Percentiles rank a stretch among this genome's conserved stretches.
Evolutionary conservation across 2,329 filamentous ascomycete species (phyloP).

Genomic region (Colletotrichum tofieldiae): DNA sequence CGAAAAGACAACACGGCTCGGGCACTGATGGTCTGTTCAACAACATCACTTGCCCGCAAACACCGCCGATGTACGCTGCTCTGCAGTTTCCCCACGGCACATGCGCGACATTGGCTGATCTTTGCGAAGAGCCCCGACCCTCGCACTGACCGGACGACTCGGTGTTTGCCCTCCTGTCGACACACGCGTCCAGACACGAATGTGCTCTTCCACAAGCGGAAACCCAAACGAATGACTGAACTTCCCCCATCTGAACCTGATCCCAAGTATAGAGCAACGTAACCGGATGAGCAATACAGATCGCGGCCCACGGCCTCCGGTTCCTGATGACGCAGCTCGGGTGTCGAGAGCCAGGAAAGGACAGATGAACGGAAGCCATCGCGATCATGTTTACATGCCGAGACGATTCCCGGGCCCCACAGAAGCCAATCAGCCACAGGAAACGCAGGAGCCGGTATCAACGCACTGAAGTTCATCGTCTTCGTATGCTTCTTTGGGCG

Average conservation of each 20-base stretch:
- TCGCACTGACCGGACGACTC: slow-evolving; percentile 17
- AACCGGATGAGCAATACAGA: slow-evolving; percentile 22
- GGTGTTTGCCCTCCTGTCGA: not conserved
- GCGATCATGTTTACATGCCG: not conserved
- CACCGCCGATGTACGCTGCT: slow-evolving; percentile 1
- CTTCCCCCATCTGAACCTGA: slow-evolving; percentile 32
- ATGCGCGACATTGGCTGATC: slow-evolving; percentile 17
- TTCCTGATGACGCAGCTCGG: not conserved
- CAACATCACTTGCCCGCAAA: not conserved
- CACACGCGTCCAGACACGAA: slow-evolving; percentile 2
- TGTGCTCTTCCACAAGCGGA: slow-evolving; percentile 5
- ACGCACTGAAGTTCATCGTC: not conserved
- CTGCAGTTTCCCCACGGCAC: not conserved
- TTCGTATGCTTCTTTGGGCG: not conserved
- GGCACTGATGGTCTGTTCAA: slow-evolving; percentile 15
- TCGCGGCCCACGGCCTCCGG: not conserved
- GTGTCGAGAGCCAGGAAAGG: not conserved
- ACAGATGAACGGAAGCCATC: slow-evolving; percentile 3
- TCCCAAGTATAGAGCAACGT: slow-evolving; percentile 15
- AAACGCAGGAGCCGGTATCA: slow-evolving; percentile 13
- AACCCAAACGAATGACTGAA: slow-evolving; percentile 34
- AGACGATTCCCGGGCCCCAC: not conserved
- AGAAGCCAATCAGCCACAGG: slow-evolving; percentile 1
- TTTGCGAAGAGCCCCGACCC: slow-evolving; percentile 1
- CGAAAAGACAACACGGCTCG: slow-evolving; percentile 18